Percentiles rank a stretch among this genome's conserved stretches.
These are phyloP conservation scores for Drosera capensis DNA, from an alignment of 148 eudicot species.

Conservation along the genomic window DNA sequence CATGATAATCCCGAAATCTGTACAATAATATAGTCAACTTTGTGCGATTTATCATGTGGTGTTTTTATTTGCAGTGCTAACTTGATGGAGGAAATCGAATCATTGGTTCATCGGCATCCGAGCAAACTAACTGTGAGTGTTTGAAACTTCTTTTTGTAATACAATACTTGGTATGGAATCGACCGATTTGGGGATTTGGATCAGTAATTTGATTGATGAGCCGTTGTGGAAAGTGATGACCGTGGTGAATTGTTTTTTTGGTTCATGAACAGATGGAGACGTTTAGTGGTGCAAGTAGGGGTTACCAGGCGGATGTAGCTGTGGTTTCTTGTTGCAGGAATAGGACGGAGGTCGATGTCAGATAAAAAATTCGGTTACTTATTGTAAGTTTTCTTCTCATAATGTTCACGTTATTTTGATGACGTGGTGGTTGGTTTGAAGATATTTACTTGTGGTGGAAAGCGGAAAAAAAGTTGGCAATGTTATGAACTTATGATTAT, in stretches of 20 bases:
- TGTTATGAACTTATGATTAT: too few relatives aligned
- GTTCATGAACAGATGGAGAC: constrained; percentile 51
- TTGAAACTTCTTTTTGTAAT: not conserved
- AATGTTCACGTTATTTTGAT: too few relatives aligned
- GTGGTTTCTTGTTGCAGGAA: constrained; percentile 69
- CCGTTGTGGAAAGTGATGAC: not conserved
- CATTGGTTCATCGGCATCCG: constrained; percentile 75
- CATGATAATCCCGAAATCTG: not conserved
- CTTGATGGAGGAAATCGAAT: constrained; percentile 64
- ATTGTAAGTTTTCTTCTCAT: constrained; percentile 57
- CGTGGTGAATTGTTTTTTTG: not conserved
- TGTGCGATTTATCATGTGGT: constrained; percentile 1
- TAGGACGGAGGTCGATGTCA: constrained; percentile 41
- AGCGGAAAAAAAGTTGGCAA: too few relatives aligned
- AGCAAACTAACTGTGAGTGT: constrained; percentile 52
- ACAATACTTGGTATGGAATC: not conserved
- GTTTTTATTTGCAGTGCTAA: constrained; percentile 35
- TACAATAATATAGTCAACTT: not conserved
- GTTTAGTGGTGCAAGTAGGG: constrained; percentile 49
- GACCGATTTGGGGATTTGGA: not conserved
- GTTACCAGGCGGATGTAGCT: constrained; percentile 56
- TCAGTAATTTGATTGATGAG: not conserved
- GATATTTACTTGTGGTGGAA: too few relatives aligned
- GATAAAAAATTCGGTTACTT: constrained; percentile 62
- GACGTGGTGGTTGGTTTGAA: too few relatives aligned